Conservation (phyloP, 768 basidiomycete genomes). For the Favolaschia claudopus region DNA sequence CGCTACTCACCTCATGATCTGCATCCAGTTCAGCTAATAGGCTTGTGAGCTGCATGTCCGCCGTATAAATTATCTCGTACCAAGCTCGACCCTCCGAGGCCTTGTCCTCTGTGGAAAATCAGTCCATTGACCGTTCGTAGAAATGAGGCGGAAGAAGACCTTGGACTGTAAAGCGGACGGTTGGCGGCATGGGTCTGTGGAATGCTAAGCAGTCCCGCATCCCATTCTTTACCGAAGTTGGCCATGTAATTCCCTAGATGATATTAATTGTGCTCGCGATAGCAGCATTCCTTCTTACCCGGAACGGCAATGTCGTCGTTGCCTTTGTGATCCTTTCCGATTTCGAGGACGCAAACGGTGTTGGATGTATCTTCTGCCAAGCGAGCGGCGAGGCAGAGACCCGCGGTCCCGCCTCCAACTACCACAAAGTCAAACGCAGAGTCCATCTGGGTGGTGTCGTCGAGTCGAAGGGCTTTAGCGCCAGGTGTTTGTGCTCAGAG, state of each 20-base stretch:
- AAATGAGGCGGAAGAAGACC: background rate
- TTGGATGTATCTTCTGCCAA: constrained; percentile 42
- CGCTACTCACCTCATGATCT: background rate
- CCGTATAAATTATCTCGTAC: background rate
- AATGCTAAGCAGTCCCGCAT: constrained; percentile 5
- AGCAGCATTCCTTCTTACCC: background rate
- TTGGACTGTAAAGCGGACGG: background rate
- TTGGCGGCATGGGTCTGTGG: background rate
- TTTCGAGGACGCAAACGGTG: constrained; percentile 44
- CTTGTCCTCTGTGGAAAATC: constrained; percentile 1
- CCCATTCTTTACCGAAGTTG: constrained; percentile 5
- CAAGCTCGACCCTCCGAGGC: constrained; percentile 7
- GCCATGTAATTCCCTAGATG: constrained; percentile 10
- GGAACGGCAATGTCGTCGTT: constrained; percentile 9
- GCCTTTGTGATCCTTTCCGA: constrained; percentile 24
- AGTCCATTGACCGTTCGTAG: background rate
- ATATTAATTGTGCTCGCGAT: background rate
- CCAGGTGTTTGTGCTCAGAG: too few species aligned
- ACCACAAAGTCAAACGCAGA: constrained; percentile 20
- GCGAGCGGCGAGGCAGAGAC: constrained; percentile 47
- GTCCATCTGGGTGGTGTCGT: too few species aligned
- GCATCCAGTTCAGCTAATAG: constrained; percentile 4
- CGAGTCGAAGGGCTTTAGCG: too few species aligned
- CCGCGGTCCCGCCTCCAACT: constrained; percentile 33
- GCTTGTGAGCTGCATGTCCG: background rate